phyloP scores from a whole-genome alignment of 169 alveolate genomes.

The Plasmodium adleri region DNA sequence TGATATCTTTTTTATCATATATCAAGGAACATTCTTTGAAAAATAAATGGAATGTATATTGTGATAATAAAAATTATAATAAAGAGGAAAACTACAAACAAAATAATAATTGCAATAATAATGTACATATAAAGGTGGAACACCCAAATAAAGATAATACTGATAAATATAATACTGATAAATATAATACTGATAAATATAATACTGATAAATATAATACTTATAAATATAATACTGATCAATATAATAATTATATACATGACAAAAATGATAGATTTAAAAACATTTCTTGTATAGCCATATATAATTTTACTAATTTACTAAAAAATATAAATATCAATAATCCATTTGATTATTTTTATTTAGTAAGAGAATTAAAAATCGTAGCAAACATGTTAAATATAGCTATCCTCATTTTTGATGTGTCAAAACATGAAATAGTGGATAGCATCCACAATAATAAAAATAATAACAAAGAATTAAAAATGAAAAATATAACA shows the following conservation, averaged over 20 bases:
- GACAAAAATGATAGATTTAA: background rate
- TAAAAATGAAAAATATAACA: background rate
- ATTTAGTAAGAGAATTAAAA: slow-evolving; percentile 43
- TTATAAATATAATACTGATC: too few species aligned
- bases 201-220: too few species aligned
- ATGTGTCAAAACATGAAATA: slow-evolving; percentile 8
- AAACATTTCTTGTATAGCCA: slow-evolving; percentile 30
- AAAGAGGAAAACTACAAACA: too few species aligned
- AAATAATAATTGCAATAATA: too few species aligned
- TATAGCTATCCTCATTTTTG: slow-evolving; percentile 49
- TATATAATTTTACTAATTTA: slow-evolving; percentile 46
- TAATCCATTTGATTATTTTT: slow-evolving; percentile 18
- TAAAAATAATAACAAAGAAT: background rate
- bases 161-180: too few species aligned
- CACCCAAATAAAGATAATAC: too few species aligned
- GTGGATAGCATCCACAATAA: background rate
- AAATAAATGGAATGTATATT: background rate
- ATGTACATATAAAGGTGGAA: too few species aligned
- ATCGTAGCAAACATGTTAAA: slow-evolving; percentile 4
- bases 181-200: too few species aligned
- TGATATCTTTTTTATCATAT: slow-evolving; percentile 24
- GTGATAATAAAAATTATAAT: too few species aligned
- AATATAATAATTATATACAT: background rate
- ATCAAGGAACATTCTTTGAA: background rate
- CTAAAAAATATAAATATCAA: slow-evolving; percentile 12